A percentile compares a stretch with the other conserved stretches of the same genome.
Conservation (phyloP, 1,284 basidiomycete species). For the Anthracocystis walkeri region DNA sequence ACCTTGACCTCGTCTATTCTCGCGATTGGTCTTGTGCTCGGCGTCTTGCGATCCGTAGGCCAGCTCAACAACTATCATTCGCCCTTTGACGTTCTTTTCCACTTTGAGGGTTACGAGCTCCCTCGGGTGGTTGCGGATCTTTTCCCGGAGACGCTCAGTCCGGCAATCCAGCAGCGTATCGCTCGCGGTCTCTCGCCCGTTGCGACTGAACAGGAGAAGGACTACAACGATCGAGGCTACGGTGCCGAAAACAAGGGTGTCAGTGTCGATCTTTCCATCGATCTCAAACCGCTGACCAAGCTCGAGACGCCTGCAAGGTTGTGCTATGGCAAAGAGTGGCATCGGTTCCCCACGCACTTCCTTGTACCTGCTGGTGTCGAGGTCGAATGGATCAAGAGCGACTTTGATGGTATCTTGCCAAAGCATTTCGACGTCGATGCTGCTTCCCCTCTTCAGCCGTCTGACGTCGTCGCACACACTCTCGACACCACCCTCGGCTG, state of each 20-base stretch:
- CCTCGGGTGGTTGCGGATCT: slow-evolving; percentile 74
- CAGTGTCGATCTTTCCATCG: slow-evolving; percentile 35
- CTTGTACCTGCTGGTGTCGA: slow-evolving; percentile 84
- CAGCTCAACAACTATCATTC: slow-evolving; percentile 90
- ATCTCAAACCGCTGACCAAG: slow-evolving; percentile 16
- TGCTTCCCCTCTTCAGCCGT: slow-evolving; percentile 11
- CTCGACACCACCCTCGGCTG: slow-evolving; percentile 71
- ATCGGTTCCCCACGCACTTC: slow-evolving; percentile 91
- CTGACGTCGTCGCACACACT: neutral
- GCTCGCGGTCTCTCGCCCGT: slow-evolving; percentile 40
- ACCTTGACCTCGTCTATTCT: slow-evolving; percentile 80
- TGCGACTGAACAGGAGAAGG: slow-evolving; percentile 35
- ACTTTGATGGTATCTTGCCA: slow-evolving; percentile 89
- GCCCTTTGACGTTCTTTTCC: slow-evolving; percentile 80
- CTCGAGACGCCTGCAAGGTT: slow-evolving; percentile 70
- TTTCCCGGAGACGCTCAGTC: slow-evolving; percentile 38
- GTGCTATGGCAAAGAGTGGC: slow-evolving; percentile 95
- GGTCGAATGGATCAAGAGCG: slow-evolving; percentile 88
- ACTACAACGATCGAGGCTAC: slow-evolving; percentile 41
- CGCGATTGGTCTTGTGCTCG: slow-evolving; percentile 77
- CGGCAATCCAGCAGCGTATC: slow-evolving; percentile 31
- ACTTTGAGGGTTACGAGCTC: slow-evolving; percentile 82
- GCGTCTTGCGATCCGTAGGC: slow-evolving; percentile 82
- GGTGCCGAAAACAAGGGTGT: slow-evolving; percentile 34
- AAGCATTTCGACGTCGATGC: slow-evolving; percentile 75